A percentile compares a stretch with the other conserved stretches of the same genome.
Conservation (phyloP, 768 basidiomycete species). For the Tremella yokohamensis region DNA sequence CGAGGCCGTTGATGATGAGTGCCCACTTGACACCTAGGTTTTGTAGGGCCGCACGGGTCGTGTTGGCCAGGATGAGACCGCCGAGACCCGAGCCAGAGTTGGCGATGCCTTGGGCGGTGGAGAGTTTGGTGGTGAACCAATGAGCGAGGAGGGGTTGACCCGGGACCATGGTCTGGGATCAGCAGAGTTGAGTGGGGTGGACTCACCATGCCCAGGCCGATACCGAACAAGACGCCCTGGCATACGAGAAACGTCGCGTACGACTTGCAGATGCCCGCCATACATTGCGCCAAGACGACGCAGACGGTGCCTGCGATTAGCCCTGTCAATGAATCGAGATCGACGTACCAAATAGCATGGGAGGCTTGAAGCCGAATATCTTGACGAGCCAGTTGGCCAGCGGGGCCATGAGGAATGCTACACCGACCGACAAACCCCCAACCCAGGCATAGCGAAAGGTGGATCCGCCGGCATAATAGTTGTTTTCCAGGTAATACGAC, state of each 20-base stretch:
- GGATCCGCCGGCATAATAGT: conserved; percentile 28
- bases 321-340: conserved; percentile 18
- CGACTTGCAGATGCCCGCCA: conserved; percentile 32
- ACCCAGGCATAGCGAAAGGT: conserved; percentile 41
- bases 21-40: conserved; percentile 35
- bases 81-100: conserved; percentile 42
- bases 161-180: conserved; percentile 23
- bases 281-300: conserved; percentile 33
- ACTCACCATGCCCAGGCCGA: conserved; percentile 27
- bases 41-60: conserved; percentile 30
- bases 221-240: conserved; percentile 36
- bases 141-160: conserved; percentile 36
- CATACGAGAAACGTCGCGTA: conserved; percentile 36
- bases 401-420: conserved; percentile 22
- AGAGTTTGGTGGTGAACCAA: conserved; percentile 36
- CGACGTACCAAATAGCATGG: conserved; percentile 42
- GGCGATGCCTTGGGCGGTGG: conserved; percentile 37
- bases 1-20: conserved; percentile 46
- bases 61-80: conserved; percentile 35
- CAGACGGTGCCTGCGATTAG: conserved; percentile 21
- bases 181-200: background rate
- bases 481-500: conserved; percentile 30
- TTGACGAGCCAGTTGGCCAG: conserved; percentile 27
- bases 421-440: conserved; percentile 33
- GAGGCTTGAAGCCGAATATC: conserved; percentile 16